Base-by-base conservation (phyloP, 441 rosid genomes). In the Populus tomentosa region DNA sequence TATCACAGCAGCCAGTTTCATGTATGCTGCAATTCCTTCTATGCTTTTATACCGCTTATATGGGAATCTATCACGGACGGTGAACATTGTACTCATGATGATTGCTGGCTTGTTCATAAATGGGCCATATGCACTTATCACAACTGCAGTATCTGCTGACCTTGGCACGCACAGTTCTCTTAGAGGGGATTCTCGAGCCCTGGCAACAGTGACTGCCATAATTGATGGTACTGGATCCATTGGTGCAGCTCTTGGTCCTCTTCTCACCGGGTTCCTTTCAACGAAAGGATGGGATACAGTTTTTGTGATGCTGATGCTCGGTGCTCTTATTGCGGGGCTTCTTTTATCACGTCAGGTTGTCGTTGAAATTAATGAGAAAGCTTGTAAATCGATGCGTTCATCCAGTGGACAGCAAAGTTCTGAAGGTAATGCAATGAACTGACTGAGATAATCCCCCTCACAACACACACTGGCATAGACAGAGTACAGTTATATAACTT, bases 211-310 rank as follows among this genome's bases (percentile, higher is more conserved):
- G 46, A 91, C 98, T 74, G 99, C 99, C 5, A 93, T 95, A 53
- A 91, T 95, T 67, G 97, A 95, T 80, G 98, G 99, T 14, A 95
- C 97, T 38, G 98, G 99, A 67, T 95, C 98, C 64, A 89, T 87
- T 61, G 98, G 99, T 62, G 98, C 99, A 16, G 94, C 99, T 74
- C 83, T 95, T 21, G 98, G 98, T 71, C 98, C 97, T 5, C 92
- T 91, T 66, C 81, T 95, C 46, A 95, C 98, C 7, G 98, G 97
- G 67, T 95, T 95, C 82, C 89, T 95, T 63, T 93, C 97, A 26
- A 84, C 83, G 0, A 68, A 73, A 79, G 97, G 98, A 18, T 90
- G 98, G 98, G 82, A 90, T 82, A 79, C 85, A 36, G 98, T 93
- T 80, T 95, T 93, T 78, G 35, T 76, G n/a, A 93, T 95, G 98